Conservation (phyloP, 352 stramenopile species). For the Globisporangium uncinulatum region DNA sequence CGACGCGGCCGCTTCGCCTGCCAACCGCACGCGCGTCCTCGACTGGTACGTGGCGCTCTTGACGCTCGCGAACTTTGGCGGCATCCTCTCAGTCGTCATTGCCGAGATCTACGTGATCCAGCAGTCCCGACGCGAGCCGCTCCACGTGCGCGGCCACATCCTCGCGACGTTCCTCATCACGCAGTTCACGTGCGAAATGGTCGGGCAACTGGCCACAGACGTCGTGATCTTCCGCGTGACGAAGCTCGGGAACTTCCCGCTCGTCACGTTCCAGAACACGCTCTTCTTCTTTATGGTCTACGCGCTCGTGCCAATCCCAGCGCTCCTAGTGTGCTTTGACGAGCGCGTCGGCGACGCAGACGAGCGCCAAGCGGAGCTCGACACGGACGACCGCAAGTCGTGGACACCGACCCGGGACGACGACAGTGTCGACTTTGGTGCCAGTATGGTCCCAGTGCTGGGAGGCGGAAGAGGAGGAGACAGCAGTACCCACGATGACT, state of each 20-base stretch:
- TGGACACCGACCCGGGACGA: slow-evolving; percentile 10
- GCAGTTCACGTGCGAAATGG: slow-evolving; percentile 42
- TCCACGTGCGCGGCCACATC: slow-evolving; percentile 24
- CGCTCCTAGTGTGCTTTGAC: slow-evolving; percentile 32
- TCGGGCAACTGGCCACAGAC: slow-evolving; percentile 40
- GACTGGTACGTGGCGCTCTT: slow-evolving; percentile 37
- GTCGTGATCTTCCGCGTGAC: slow-evolving; percentile 49
- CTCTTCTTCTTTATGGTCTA: slow-evolving; percentile 48
- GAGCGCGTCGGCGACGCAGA: slow-evolving; percentile 18
- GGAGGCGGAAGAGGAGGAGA: neutral
- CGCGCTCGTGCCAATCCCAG: slow-evolving; percentile 33
- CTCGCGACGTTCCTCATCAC: slow-evolving; percentile 44
- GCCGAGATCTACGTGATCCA: slow-evolving; percentile 50
- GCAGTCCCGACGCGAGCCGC: slow-evolving; percentile 42
- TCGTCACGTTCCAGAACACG: slow-evolving; percentile 38
- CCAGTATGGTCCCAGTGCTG: slow-evolving; percentile 1
- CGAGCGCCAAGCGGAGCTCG: slow-evolving; percentile 11
- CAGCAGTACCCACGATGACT: neutral
- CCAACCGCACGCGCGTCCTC: slow-evolving; percentile 24
- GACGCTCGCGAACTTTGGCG: slow-evolving; percentile 42
- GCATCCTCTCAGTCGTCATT: slow-evolving; percentile 41
- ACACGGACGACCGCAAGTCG: slow-evolving; percentile 5
- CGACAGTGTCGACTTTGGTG: neutral
- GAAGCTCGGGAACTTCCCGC: slow-evolving; percentile 28
- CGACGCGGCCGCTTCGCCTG: neutral